phyloP scores from a whole-genome alignment of 2,329 filamentous ascomycete species.

The Rhytidhysteron rufulum region DNA sequence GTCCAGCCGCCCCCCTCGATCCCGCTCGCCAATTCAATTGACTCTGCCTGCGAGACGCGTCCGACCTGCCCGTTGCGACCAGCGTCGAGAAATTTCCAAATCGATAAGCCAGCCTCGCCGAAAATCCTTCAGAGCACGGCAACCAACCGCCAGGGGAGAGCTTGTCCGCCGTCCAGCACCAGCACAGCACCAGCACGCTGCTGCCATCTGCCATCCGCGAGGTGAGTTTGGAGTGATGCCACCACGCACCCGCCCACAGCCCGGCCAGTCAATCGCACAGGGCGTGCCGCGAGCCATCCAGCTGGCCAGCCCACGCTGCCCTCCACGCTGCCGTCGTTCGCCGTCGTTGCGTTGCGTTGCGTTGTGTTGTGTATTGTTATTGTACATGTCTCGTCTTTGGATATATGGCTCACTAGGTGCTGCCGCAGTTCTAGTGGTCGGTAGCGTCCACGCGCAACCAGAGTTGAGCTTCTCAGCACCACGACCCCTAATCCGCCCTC shows the following conservation, averaged over 20 bases:
- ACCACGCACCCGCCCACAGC: slow-evolving; percentile 13
- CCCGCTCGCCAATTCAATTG: no score
- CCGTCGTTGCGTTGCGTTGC: slow-evolving; percentile 9
- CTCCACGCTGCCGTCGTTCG: slow-evolving; percentile 24
- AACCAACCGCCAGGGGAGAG: not conserved
- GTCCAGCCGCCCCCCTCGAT: no score
- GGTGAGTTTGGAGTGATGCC: slow-evolving; percentile 15
- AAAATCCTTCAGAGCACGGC: not conserved
- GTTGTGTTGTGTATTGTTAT: no score
- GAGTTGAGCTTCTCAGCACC: slow-evolving; percentile 3
- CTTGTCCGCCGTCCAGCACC: not conserved
- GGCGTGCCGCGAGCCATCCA: slow-evolving; percentile 7
- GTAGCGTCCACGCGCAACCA: slow-evolving; percentile 17
- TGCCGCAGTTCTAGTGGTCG: slow-evolving; percentile 26
- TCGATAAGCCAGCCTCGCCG: no score
- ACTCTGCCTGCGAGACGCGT: no score
- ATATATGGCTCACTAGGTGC: slow-evolving; percentile 24
- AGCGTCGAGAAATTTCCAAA: no score
- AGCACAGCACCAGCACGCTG: slow-evolving; percentile 9
- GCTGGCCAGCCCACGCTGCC: no score
- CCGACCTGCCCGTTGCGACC: no score
- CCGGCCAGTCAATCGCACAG: slow-evolving; percentile 16
- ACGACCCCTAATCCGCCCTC: not conserved
- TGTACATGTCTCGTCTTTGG: slow-evolving; percentile 4
- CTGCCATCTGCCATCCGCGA: slow-evolving; percentile 14